Conservation (phyloP, 805 yeast species). For the Starmerella ratchasimensis region DNA sequence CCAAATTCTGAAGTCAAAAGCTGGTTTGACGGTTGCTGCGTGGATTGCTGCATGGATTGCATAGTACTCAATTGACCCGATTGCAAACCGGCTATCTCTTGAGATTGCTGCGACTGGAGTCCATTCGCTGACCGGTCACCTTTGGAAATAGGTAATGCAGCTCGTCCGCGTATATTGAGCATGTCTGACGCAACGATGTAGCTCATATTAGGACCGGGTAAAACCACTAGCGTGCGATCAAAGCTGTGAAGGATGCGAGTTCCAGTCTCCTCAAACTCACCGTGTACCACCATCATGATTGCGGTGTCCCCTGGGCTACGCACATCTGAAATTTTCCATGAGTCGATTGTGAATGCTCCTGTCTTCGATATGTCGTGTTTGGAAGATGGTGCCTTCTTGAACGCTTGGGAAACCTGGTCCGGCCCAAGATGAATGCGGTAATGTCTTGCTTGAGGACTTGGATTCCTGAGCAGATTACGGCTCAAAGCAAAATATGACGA, state of each 20-base stretch:
- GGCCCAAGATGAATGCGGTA: slow-evolving; percentile 55
- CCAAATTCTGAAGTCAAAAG: too few relatives aligned
- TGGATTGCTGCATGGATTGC: too few relatives aligned
- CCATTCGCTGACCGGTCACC: too few relatives aligned
- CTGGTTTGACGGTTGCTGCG: too few relatives aligned
- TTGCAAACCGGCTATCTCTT: too few relatives aligned
- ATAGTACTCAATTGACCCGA: too few relatives aligned
- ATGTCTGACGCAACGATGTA: slow-evolving; percentile 81
- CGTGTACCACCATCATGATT: slow-evolving; percentile 67
- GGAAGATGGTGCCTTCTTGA: slow-evolving; percentile 61
- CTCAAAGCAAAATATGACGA: slow-evolving; percentile 6
- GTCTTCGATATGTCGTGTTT: slow-evolving; percentile 61
- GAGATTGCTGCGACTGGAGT: too few relatives aligned
- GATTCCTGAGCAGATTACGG: slow-evolving; percentile 49
- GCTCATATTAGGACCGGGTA: slow-evolving; percentile 52
- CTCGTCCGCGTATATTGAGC: slow-evolving; percentile 46
- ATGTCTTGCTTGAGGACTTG: slow-evolving; percentile 36
- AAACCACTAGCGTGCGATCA: slow-evolving; percentile 69
- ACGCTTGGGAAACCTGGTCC: slow-evolving; percentile 45
- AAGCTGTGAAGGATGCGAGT: slow-evolving; percentile 41
- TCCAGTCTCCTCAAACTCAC: slow-evolving; percentile 53
- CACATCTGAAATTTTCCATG: slow-evolving; percentile 33
- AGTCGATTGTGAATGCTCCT: slow-evolving; percentile 58
- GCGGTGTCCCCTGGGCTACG: slow-evolving; percentile 61
- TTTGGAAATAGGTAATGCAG: slow-evolving; percentile 22